Evolutionary conservation across 257 asterid species (phyloP).

Genomic region (Petunia secreta): DNA sequence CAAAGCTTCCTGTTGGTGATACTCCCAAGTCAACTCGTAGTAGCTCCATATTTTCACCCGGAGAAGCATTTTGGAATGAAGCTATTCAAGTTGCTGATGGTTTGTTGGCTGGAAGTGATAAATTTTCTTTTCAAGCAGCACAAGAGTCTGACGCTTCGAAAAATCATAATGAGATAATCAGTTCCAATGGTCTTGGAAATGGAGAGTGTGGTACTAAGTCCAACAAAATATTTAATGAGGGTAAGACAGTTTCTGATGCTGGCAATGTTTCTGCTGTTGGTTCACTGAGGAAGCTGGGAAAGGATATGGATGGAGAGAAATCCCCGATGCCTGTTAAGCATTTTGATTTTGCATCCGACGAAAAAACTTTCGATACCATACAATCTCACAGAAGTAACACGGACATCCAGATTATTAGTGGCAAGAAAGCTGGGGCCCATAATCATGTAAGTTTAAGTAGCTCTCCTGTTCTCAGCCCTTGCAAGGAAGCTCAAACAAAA

Average conservation of each 20-base stretch:
- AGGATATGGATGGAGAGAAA: conserved; percentile 58
- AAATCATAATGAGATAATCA: conserved; percentile 39
- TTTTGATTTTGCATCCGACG: conserved; percentile 81
- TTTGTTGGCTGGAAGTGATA: conserved; percentile 53
- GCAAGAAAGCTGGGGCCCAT: conserved; percentile 38
- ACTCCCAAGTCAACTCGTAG: conserved; percentile 77
- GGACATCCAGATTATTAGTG: conserved; percentile 36
- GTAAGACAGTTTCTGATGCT: conserved; percentile 35
- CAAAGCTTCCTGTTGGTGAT: conserved; percentile 43
- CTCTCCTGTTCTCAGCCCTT: conserved; percentile 24
- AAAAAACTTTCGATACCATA: conserved; percentile 40
- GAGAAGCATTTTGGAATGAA: conserved; percentile 97
- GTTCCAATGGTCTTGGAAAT: conserved; percentile 45
- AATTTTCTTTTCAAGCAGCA: conserved; percentile 45
- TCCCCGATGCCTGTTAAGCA: conserved; percentile 96
- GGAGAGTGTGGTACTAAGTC: conserved; percentile 40
- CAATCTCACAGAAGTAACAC: conserved; percentile 39
- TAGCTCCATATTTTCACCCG: conserved; percentile 89
- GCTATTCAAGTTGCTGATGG: conserved; percentile 93
- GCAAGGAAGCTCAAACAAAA: conserved; percentile 36
- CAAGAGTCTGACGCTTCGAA: conserved; percentile 40
- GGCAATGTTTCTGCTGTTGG: conserved; percentile 50
- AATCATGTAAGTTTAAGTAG: conserved; percentile 35
- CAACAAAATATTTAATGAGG: conserved; percentile 33
- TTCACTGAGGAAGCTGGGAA: conserved; percentile 44